Evolutionary conservation across 441 rosid species (phyloP).

Genomic region (Corymbia citriodora): DNA sequence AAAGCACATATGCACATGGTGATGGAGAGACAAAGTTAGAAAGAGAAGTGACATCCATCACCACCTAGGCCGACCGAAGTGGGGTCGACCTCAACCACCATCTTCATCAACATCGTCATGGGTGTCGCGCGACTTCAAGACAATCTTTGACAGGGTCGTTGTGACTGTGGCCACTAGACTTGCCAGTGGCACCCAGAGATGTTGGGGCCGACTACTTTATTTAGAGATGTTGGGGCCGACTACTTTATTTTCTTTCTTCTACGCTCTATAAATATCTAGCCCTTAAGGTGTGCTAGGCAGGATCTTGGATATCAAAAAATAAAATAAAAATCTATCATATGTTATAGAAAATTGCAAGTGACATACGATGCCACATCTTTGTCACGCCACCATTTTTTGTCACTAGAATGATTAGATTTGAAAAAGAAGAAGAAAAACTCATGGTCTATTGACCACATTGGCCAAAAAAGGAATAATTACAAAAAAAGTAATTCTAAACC

Average conservation of each 20-base stretch:
- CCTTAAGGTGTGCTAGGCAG: no score
- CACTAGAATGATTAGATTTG: no score
- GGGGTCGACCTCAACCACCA: background rate
- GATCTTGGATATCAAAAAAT: no score
- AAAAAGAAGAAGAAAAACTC: background rate
- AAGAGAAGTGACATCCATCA: no score
- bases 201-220: background rate
- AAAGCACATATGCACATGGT: no score
- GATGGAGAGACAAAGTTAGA: no score
- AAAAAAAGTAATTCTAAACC: no score
- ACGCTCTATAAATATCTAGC: background rate
- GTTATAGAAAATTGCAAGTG: background rate
- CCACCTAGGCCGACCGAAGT: no score
- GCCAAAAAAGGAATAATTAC: background rate
- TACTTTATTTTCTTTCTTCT: background rate
- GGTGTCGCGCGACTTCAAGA: background rate
- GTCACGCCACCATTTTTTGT: background rate
- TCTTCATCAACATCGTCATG: background rate
- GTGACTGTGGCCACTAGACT: background rate
- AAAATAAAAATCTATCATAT: background rate
- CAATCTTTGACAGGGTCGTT: no score
- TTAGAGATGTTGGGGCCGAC: background rate
- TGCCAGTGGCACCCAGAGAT: background rate
- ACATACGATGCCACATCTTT: background rate
- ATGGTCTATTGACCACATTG: background rate